These are phyloP conservation scores for Phytopythium kandeliae DNA, from an alignment of 352 stramenopile genomes.

Conservation along the genomic window DNA sequence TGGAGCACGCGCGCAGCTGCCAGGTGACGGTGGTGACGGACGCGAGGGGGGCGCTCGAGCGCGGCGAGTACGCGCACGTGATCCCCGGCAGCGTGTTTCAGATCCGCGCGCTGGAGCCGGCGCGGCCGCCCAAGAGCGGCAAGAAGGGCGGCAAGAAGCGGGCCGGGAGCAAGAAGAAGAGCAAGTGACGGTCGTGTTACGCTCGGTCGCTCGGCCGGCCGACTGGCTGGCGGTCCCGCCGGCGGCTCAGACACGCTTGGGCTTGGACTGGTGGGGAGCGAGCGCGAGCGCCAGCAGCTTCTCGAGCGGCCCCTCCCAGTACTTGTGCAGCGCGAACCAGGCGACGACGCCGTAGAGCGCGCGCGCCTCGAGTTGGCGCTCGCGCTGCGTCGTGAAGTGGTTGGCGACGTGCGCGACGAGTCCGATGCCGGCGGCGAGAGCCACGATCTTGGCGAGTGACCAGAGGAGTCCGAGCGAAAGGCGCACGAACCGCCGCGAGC, in stretches of 20 bases:
- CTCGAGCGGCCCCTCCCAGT: conserved; percentile 51
- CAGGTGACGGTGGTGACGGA: conserved; percentile 45
- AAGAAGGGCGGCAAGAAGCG: conserved; percentile 26
- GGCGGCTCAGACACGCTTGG: no score
- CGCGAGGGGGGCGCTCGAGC: conserved; percentile 25
- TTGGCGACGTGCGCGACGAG: conserved; percentile 56
- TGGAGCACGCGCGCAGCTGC: conserved; percentile 32
- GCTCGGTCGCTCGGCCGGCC: no score
- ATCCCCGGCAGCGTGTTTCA: conserved; percentile 58
- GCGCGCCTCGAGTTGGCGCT: conserved; percentile 41
- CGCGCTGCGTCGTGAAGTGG: conserved; percentile 39
- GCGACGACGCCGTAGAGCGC: conserved; percentile 58
- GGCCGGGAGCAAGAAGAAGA: conserved; percentile 38
- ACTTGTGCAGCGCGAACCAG: conserved; percentile 72
- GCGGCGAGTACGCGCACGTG: conserved; percentile 55
- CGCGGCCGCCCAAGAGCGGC: conserved; percentile 14
- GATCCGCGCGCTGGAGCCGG: conserved; percentile 52
- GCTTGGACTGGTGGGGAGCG: conserved; percentile 19
- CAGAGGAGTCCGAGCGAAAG: conserved; percentile 29
- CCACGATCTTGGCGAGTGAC: conserved; percentile 40
- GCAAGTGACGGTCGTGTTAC: conserved; percentile 11
- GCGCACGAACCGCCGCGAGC: conserved; percentile 24
- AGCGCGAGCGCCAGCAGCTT: conserved; percentile 23
- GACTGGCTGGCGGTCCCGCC: no score
- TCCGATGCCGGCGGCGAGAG: conserved; percentile 32